These are phyloP conservation scores for Mycena sp. DNA, from an alignment of 1,284 basidiomycete genomes.

Conservation along the genomic window DNA sequence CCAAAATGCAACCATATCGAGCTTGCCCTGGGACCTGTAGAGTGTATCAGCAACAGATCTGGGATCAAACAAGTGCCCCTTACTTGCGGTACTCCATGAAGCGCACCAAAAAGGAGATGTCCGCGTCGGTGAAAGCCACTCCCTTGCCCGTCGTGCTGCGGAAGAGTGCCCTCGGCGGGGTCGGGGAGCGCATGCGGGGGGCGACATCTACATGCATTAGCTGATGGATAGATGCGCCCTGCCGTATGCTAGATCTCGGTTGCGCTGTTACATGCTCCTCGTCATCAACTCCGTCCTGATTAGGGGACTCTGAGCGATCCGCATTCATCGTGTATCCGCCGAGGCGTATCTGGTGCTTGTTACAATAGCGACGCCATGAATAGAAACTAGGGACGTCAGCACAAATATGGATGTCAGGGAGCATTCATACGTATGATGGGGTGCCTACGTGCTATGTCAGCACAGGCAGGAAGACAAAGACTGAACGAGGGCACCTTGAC, in stretches of 20 bases:
- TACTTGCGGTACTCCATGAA: slow-evolving; percentile 79
- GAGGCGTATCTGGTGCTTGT: slow-evolving; percentile 85
- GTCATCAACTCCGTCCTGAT: slow-evolving; percentile 53
- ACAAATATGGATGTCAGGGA: slow-evolving; percentile 32
- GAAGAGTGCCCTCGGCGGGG: slow-evolving; percentile 78
- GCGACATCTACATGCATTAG: slow-evolving; percentile 12
- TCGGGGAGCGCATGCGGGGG: slow-evolving; percentile 70
- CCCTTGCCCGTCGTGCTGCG: slow-evolving; percentile 87
- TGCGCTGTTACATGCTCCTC: slow-evolving; percentile 33
- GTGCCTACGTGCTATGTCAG: slow-evolving; percentile 59
- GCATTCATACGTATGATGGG: slow-evolving; percentile 75
- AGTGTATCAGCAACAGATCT: slow-evolving; percentile 6
- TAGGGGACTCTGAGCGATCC: slow-evolving; percentile 55
- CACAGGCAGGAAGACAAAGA: neutral
- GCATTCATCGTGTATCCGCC: slow-evolving; percentile 78
- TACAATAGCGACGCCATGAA: slow-evolving; percentile 87
- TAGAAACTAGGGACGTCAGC: slow-evolving; percentile 66
- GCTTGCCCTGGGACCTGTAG: slow-evolving; percentile 63
- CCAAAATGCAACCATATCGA: slow-evolving; percentile 88
- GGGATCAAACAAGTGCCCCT: slow-evolving; percentile 33
- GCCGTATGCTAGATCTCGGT: slow-evolving; percentile 17
- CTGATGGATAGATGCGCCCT: slow-evolving; percentile 23
- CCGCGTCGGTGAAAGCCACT: slow-evolving; percentile 84
- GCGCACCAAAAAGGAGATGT: slow-evolving; percentile 75
- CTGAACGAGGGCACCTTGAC: slow-evolving; percentile 62